Base-by-base conservation (phyloP, 1,284 basidiomycete genomes). In the Coniophora puteana region DNA sequence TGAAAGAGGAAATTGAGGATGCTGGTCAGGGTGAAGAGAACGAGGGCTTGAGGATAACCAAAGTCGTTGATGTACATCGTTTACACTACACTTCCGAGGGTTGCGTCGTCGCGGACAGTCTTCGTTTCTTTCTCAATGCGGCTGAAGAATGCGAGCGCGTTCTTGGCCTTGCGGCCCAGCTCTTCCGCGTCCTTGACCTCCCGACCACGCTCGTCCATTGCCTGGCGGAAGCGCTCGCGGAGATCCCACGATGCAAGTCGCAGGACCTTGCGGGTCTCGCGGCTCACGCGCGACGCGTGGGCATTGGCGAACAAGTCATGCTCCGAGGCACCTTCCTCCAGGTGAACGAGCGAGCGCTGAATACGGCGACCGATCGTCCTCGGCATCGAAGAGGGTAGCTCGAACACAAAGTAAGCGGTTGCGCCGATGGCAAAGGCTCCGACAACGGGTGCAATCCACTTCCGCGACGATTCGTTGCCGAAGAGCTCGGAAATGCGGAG, bases 241-340 rank as follows among this genome's bases (percentile, higher is more conserved):
- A 96, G 64, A 63, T 98, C 94, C 89, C 90, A 97, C 14, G 85
- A 83, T n/a, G 89, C 93, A 13, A 95, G 65, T 36, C 94, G 74
- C 53, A 99, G 69, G 36, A 99, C 95, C 68, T 98, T 98, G 56
- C 95, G 79, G 14, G 91, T 91, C 74, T 99, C 96, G 28, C 85
- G 76, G 36, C 80, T 71, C 33, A 97, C 75, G 12, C 95, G 75
- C 33, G 69, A 72, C 0, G 81, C 74, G 56, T 98, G 84, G 4
- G 71, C 72, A 40, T 86, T 80, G 13, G 84, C 69, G 56, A 88
- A 96, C 22, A 67, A 57, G 17, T 71, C 63, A 18, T 72, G 68
- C 41, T 71, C 69, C 20, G 63, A 61, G 11, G 56, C 50, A 14
- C 65, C 61, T 39, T 63, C 61, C 18, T 61, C 55, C 27, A 59